Base-by-base conservation (phyloP, 2,329 filamentous ascomycete species). In the Diaporthe nobilis region DNA sequence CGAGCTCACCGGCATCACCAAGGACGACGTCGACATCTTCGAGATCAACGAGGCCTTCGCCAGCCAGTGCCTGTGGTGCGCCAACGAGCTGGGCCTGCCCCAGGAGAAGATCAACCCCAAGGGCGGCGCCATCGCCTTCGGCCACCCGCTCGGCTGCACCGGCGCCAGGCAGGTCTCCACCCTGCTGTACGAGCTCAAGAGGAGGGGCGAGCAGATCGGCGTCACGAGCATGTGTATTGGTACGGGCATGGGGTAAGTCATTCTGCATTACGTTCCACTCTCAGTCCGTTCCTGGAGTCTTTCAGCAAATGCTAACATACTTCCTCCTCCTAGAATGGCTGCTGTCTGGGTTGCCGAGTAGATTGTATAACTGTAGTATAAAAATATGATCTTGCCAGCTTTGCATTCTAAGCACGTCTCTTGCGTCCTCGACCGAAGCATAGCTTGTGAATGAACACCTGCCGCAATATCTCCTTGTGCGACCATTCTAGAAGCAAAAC, bases 1-100 rank as follows among this genome's bases (percentile, higher is more conserved):
- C 74, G 90, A 94, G 83, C 96, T 97, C 84, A 94, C 96, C 0
- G 95, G 96, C 76, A 92, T 99, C 80, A 89, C 88, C 83, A 95
- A 93, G 85, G 93, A 98, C 75, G 96, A 98, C 80, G 95, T 99
- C 42, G 97, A 98, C 84, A 96, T 98, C 82, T 98, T 91, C 82
- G 97, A 99, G 91, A 98, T 99, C 90, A 99, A 99, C 88, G 97
- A 99, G 90, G 97, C 97, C 1, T 99, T 99, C 85, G 97, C 97
- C 44, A 94, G 92, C 78, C 96, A 98, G 90, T 98, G 95, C 85
- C 85, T 98, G 79, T 98, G 94, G 94, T 98, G 95, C 85, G 92
- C 94, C 78, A 94, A 97, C 81, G 93, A 98, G 88, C 91, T 99
- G 31, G 93, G 93, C 60, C 86, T 99, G 39, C 94, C 95, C 72